Base-by-base conservation (phyloP, 2,329 filamentous ascomycete species). In the Fusarium citri region DNA sequence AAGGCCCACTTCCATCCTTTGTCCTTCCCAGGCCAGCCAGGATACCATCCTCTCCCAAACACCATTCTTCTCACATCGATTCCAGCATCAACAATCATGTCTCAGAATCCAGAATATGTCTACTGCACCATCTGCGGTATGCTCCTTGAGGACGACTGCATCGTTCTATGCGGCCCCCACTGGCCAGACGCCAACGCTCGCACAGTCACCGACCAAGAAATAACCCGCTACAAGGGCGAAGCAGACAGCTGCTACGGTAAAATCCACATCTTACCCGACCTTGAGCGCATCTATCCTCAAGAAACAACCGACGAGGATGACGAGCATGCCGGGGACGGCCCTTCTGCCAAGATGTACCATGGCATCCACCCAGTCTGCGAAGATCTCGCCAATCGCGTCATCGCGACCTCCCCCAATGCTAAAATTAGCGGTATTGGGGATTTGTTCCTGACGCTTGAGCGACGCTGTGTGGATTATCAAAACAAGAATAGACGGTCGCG, bases 81-180 rank as follows among this genome's bases (percentile, higher is more conserved):
- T n/a, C 34, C 18, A 37, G 11, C 18, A 37, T 0, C 14, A 25
- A 18, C 12, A 43, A 10, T 10, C 16, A 65, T 65, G 62, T n/a
- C 31, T 2, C 5, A 7, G 2, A 37, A 45, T 2, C 15, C 26
- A 3, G 57, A 57, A 0, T 26, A 15, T 10, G 16, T 50, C 15
- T 40, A 37, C 4, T 65, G 62, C 28, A 65, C 62, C 7, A 62
- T 65, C 14, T 65, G 62, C 9, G 62, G 51, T 4, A 43, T 65
- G 31, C 12, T 1, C 22, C 20, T 49, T 2, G 6, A 31, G 0
- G 6, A 2, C 11, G 22, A 46, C 10, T 23, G 16, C 9, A 18
- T 58, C 37, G 54, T 43, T 1, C 45, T 45, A 3, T 7, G 1
- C 5, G 59, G 59, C 0, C 51, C 59, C 1, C 30, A 58, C 15